These are phyloP conservation scores for Stevia rebaudiana DNA, from an alignment of 140 eudicot species.

Conservation along the genomic window DNA sequence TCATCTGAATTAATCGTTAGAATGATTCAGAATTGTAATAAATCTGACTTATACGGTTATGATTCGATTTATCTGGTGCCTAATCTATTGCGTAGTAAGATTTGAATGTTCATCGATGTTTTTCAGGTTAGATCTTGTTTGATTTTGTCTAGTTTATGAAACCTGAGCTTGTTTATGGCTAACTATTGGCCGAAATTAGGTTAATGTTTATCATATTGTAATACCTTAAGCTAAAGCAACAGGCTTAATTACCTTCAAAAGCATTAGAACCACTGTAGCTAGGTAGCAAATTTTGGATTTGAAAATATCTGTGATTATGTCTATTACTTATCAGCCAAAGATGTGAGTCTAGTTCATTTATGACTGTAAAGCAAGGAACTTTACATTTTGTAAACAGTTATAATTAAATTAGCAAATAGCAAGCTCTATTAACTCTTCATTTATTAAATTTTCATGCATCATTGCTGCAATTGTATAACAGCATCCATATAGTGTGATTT, in stretches of 20 bases:
- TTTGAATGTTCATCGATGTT: not conserved
- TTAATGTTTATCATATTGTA: not conserved
- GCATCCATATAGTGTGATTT: not conserved
- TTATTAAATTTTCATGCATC: not conserved
- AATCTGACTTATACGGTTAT: not conserved
- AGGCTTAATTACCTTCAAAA: not conserved
- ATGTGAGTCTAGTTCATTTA: not conserved
- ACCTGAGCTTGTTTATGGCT: not conserved
- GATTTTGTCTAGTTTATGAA: not conserved
- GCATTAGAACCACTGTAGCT: not conserved
- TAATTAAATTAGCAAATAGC: not conserved
- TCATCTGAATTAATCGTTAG: not conserved
- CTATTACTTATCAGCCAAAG: not conserved
- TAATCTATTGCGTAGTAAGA: not conserved
- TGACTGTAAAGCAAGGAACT: not conserved
- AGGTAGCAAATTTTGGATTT: not conserved
- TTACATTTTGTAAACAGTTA: not conserved
- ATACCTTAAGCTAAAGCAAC: not conserved
- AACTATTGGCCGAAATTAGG: not conserved
- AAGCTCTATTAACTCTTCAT: not conserved
- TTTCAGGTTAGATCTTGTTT: not conserved
- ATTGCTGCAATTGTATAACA: not conserved
- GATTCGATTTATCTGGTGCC: not conserved
- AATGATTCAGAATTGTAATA: not conserved
- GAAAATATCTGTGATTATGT: not conserved